A percentile compares a stretch with the other conserved stretches of the same genome.
Conservation (phyloP, 176 grass and related monocot genomes). For the Oryza meyeriana region DNA sequence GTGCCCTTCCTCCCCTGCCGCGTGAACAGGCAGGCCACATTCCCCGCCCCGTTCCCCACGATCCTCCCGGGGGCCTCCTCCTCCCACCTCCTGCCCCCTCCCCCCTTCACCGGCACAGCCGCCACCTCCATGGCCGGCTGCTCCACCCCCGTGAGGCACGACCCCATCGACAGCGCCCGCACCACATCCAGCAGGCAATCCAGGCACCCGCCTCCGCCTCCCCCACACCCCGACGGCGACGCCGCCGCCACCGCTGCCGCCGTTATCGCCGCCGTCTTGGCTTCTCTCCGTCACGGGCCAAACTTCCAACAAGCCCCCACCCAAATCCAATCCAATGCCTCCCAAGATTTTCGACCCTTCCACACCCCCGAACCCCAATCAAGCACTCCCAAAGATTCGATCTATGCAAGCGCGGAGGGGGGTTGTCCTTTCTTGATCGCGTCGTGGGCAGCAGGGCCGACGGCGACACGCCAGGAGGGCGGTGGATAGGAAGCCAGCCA, state of each 20-base stretch:
- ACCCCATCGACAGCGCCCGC: slow-evolving; percentile 35
- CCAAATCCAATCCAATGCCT: not conserved
- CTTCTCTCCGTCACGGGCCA: not conserved
- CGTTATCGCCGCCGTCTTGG: slow-evolving; percentile 12
- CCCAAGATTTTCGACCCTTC: slow-evolving; percentile 9
- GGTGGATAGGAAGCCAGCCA: not conserved
- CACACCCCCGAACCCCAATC: too few relatives aligned
- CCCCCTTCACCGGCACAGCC: not conserved
- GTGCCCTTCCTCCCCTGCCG: slow-evolving; percentile 76
- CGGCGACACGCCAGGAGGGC: slow-evolving; percentile 11
- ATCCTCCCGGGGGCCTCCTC: slow-evolving; percentile 38
- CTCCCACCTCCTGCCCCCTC: slow-evolving; percentile 20
- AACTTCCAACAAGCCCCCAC: not conserved
- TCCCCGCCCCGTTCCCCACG: slow-evolving; percentile 41
- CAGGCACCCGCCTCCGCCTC: slow-evolving; percentile 25
- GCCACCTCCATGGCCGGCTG: not conserved
- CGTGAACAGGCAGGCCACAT: slow-evolving; percentile 55
- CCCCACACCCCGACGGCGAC: not conserved
- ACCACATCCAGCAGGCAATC: slow-evolving; percentile 42
- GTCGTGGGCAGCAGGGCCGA: not conserved
- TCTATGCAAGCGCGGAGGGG: not conserved
- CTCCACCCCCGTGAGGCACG: slow-evolving; percentile 33
- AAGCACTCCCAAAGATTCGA: not conserved
- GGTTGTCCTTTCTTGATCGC: slow-evolving; percentile 11
- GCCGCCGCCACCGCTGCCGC: slow-evolving; percentile 24